Percentiles rank a stretch among this genome's conserved stretches.
These are phyloP conservation scores for Lophiostoma macrostomum DNA, from an alignment of 495 filamentous ascomycete species.

Conservation along the genomic window DNA sequence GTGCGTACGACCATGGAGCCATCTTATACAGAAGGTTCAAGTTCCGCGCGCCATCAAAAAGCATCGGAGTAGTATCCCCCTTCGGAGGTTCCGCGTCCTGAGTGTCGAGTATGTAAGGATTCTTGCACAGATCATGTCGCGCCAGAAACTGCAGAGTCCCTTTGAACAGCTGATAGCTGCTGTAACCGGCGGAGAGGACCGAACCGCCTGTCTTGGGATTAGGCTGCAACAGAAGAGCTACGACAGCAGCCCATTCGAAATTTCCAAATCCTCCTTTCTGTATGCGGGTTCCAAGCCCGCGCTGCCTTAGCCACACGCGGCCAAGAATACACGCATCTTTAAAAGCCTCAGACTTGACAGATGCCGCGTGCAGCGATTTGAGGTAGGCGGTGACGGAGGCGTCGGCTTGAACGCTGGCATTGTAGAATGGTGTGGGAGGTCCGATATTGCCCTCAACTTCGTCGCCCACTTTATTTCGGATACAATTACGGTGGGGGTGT, in stretches of 20 bases:
- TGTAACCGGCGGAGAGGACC: constrained; percentile 73
- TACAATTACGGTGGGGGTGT: constrained; percentile 63
- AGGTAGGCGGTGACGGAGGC: constrained; percentile 67
- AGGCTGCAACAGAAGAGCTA: constrained; percentile 72
- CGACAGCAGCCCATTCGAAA: constrained; percentile 80
- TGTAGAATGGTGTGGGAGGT: constrained; percentile 78
- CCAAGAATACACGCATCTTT: constrained; percentile 82
- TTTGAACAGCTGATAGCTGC: constrained; percentile 93
- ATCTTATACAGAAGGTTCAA: constrained; percentile 91
- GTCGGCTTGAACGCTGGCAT: constrained; percentile 80
- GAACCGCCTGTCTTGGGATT: constrained; percentile 59
- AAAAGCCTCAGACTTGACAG: constrained; percentile 66
- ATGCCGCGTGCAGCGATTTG: constrained; percentile 62
- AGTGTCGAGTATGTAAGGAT: constrained; percentile 56
- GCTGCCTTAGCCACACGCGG: constrained; percentile 82
- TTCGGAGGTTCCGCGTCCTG: constrained; percentile 38
- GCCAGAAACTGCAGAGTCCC: constrained; percentile 81
- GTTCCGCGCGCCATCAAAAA: constrained; percentile 68
- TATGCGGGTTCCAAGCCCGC: constrained; percentile 67
- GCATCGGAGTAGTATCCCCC: constrained; percentile 42
- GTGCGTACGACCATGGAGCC: constrained; percentile 75
- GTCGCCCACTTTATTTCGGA: constrained; percentile 51
- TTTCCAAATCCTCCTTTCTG: constrained; percentile 84
- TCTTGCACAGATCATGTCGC: constrained; percentile 61
- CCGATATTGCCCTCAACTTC: constrained; percentile 40